These are phyloP conservation scores for Lachancea thermotolerans DNA, from an alignment of 805 yeast genomes.

Conservation along the genomic window DNA sequence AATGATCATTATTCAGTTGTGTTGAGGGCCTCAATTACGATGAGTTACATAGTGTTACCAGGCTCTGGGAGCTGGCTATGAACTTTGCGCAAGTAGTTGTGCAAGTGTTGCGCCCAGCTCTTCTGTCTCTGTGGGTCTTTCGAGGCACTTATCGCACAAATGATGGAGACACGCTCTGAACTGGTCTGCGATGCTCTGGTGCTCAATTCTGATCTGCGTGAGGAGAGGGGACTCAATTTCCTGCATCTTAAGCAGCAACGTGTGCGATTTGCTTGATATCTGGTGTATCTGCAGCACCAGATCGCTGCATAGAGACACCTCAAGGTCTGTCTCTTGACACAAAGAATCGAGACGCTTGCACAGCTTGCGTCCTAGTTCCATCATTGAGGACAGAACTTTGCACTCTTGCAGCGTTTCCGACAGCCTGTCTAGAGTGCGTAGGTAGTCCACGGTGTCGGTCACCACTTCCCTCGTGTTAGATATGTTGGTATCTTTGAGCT, in stretches of 20 bases:
- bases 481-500: conserved; percentile 18
- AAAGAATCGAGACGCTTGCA: conserved; percentile 24
- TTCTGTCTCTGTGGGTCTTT: background rate
- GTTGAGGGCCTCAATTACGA: too few relatives aligned
- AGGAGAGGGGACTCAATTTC: conserved; percentile 22
- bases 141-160: conserved; percentile 3
- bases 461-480: conserved; percentile 20
- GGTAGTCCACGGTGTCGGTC: conserved; percentile 23
- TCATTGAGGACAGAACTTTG: conserved; percentile 12
- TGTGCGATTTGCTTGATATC: background rate
- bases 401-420: conserved; percentile 15
- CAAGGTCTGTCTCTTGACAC: conserved; percentile 8
- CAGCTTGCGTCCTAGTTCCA: conserved; percentile 17
- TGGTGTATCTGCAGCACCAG: conserved; percentile 1
- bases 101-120: background rate
- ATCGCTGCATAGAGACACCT: conserved; percentile 2
- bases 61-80: background rate
- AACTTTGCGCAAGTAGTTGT: background rate
- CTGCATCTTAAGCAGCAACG: background rate
- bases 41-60: too few relatives aligned
- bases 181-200: conserved; percentile 26
- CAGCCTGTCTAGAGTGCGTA: conserved; percentile 22
- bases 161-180: conserved; percentile 24
- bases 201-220: conserved; percentile 25
- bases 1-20: background rate